Conservation (phyloP, 345 rosid species). For the Limnanthes douglasii region DNA sequence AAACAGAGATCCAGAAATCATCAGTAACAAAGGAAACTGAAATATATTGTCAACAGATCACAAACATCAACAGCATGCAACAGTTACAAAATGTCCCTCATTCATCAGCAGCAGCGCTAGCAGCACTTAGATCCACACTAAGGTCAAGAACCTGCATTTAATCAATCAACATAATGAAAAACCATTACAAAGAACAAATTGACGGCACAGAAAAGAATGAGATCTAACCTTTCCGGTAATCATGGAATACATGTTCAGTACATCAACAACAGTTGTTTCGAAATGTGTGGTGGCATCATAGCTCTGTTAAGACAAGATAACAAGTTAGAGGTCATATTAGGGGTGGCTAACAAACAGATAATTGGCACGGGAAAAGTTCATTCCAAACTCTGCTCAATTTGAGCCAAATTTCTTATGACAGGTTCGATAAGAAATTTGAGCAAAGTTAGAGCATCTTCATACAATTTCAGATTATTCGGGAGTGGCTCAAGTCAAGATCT, state of each 20-base stretch:
- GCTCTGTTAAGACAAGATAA: conserved; percentile 40
- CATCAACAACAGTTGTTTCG: conserved; percentile 81
- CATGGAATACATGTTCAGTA: conserved; percentile 75
- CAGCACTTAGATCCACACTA: conserved; percentile 81
- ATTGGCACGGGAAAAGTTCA: background rate
- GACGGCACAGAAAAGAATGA: background rate
- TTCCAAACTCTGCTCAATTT: no score
- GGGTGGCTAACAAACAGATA: background rate
- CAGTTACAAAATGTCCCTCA: conserved; percentile 18
- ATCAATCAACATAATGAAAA: no score
- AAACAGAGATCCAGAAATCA: no score
- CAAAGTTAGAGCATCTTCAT: no score
- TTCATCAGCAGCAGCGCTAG: conserved; percentile 89
- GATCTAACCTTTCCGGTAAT: conserved; percentile 87
- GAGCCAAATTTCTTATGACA: no score
- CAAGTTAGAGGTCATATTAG: conserved; percentile 2
- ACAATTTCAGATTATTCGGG: no score
- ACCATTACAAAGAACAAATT: background rate
- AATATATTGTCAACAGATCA: no score
- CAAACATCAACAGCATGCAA: no score
- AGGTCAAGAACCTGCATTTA: conserved; percentile 72
- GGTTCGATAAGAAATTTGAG: no score
- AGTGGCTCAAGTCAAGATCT: no score
- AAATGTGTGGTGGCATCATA: conserved; percentile 97
- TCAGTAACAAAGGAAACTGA: no score